These are phyloP conservation scores for Rhizopogon parksii DNA, from an alignment of 1,284 basidiomycete genomes.

Conservation along the genomic window DNA sequence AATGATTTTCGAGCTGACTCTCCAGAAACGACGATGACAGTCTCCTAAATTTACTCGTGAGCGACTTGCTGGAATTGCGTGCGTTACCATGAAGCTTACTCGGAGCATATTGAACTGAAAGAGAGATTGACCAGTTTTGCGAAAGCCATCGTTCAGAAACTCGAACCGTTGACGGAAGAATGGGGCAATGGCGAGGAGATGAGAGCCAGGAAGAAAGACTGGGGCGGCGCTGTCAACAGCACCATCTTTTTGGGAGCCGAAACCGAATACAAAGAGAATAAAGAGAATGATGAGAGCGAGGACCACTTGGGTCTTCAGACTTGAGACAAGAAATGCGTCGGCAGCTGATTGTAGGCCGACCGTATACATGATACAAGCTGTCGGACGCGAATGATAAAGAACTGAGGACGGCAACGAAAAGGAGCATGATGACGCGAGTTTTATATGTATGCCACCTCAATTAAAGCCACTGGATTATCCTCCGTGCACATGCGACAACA, in stretches of 20 bases:
- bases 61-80: slow-evolving; percentile 8
- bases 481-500: too few relatives aligned
- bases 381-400: slow-evolving; percentile 18
- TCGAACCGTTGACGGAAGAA: slow-evolving; percentile 65
- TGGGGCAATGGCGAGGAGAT: slow-evolving; percentile 48
- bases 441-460: slow-evolving; percentile 18
- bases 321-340: slow-evolving; percentile 50
- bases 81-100: slow-evolving; percentile 23
- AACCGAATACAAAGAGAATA: slow-evolving; percentile 40
- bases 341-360: slow-evolving; percentile 55
- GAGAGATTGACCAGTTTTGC: slow-evolving; percentile 51
- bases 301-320: slow-evolving; percentile 46
- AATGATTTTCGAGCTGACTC: slow-evolving; percentile 61
- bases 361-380: slow-evolving; percentile 35
- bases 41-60: slow-evolving; percentile 40
- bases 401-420: slow-evolving; percentile 18
- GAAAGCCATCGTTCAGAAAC: slow-evolving; percentile 64
- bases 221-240: slow-evolving; percentile 34
- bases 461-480: too few relatives aligned
- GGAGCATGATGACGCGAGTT: slow-evolving; percentile 11
- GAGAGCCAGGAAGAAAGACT: slow-evolving; percentile 46
- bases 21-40: slow-evolving; percentile 65
- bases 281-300: slow-evolving; percentile 49
- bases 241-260: slow-evolving; percentile 35
- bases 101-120: slow-evolving; percentile 63